Conservation (phyloP, 2,329 filamentous ascomycete genomes). For the Scytalidium lignicola region DNA sequence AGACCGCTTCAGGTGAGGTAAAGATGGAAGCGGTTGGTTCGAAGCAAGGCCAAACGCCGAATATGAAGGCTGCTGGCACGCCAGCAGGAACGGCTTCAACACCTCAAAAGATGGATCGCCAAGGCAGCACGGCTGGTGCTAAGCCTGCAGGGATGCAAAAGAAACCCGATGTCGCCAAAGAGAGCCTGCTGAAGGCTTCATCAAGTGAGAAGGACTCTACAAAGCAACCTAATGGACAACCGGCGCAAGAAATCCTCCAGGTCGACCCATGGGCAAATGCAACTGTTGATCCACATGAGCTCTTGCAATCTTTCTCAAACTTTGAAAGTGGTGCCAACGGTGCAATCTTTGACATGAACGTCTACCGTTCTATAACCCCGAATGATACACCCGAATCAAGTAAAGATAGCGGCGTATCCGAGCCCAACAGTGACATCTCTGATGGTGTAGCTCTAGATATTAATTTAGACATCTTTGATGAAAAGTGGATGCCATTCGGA, state of each 20-base stretch:
- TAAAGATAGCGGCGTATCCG: slow-evolving; percentile 51
- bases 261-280: slow-evolving; percentile 35
- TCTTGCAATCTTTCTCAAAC: slow-evolving; percentile 36
- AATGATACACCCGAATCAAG: slow-evolving; percentile 61
- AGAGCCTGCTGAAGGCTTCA: slow-evolving; percentile 11
- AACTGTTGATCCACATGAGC: slow-evolving; percentile 49
- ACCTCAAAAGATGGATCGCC: slow-evolving; percentile 50
- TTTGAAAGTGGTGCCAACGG: slow-evolving; percentile 39
- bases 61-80: slow-evolving; percentile 30
- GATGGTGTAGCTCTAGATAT: slow-evolving; percentile 51
- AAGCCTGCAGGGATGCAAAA: slow-evolving; percentile 27
- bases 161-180: slow-evolving; percentile 12
- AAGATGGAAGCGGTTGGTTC: slow-evolving; percentile 23
- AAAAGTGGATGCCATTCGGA: slow-evolving; percentile 41
- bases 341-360: slow-evolving; percentile 46
- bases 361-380: slow-evolving; percentile 52
- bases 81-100: slow-evolving; percentile 29
- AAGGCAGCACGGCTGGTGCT: slow-evolving; percentile 38
- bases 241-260: slow-evolving; percentile 11
- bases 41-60: slow-evolving; percentile 37
- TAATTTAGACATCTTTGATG: slow-evolving; percentile 33
- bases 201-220: slow-evolving; percentile 21
- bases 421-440: slow-evolving; percentile 58
- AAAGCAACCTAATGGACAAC: slow-evolving; percentile 22
- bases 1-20: slow-evolving; percentile 24